phyloP scores from a whole-genome alignment of 305 asterid species.

The Fraxinus paxiana region DNA sequence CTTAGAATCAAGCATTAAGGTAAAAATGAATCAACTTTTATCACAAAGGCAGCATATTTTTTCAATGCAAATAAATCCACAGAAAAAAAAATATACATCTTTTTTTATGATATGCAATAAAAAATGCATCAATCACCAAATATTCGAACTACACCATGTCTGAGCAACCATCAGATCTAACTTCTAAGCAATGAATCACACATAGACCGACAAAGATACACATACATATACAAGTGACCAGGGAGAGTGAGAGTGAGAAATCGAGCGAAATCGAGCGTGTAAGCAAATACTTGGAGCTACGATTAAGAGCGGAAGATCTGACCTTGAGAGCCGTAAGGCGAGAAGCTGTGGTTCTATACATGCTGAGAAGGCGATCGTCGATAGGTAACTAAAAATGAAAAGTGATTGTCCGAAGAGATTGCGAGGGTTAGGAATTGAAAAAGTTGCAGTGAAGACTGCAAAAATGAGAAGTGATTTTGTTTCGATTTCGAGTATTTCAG shows the following conservation, averaged over 20 bases:
- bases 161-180: conserved; percentile 19
- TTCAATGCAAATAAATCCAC: not conserved
- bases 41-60: conserved; percentile 8
- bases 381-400: not conserved
- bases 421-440: conserved; percentile 21
- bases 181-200: not conserved
- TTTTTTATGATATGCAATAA: not conserved
- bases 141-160: not conserved
- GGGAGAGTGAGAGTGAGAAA: not conserved
- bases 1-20: not conserved
- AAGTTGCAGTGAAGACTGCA: not conserved
- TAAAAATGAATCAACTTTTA: not conserved
- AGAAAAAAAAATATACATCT: not conserved
- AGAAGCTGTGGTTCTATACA: conserved; percentile 36
- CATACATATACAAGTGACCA: not conserved
- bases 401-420: not conserved
- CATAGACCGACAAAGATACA: not conserved
- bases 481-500: not conserved
- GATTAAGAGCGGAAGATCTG: conserved; percentile 8
- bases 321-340: conserved; percentile 39
- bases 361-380: conserved; percentile 16
- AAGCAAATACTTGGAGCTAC: not conserved
- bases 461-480: not conserved
- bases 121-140: not conserved
- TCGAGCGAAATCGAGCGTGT: not conserved